Base-by-base conservation (phyloP, 73 alveolate genomes). In the Paramecium sexaurelia region DNA sequence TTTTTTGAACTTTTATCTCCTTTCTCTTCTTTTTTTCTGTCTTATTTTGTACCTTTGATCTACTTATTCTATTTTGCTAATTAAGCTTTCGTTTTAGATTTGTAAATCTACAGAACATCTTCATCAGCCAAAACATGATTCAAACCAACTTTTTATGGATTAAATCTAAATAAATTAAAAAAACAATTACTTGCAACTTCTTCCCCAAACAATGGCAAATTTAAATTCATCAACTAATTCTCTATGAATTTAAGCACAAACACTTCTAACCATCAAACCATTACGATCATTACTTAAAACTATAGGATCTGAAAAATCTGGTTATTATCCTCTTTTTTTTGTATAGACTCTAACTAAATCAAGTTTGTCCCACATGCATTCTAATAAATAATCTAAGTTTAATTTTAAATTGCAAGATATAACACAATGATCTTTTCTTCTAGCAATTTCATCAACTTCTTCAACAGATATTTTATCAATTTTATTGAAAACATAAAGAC, bases 151-250 rank as follows among this genome's bases (percentile, higher is more conserved):
- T 95, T 96, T 82, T 97, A 98, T 15, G 99, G 99, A 82, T 95
- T 94, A 94, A 97, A 96, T 93, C 86, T 71, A 4, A 10, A 33
- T 35, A 33, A 15, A 71, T 71, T n/a, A 66, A 32, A 35, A 5
- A 27, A 1, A n/a, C n/a, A n/a, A 11, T 33, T 71, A 71, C 86
- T 98, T 98, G 26, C 96, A 97, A 47, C 98, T 92, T 92, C 91
- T 97, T 41, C 99, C 99, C 99, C 99, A 98, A 6, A 98, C 99
- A 51, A 94, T 92, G 11, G 99, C 99, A 85, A 96, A 97, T 57
- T 94, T 94, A 67, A 98, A 96, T 69, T 98, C 98, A 85, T 97
- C 95, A 75, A 95, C 91, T 35, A 98, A 92, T 36, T 95, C 97
- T 93, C 95, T 97, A 95, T 98, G 99, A 83, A 98, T 96, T 93